A percentile compares a stretch with the other conserved stretches of the same genome.
Evolutionary conservation across 1,284 basidiomycete species (phyloP).

Genomic region (Ustilago bromivora): DNA sequence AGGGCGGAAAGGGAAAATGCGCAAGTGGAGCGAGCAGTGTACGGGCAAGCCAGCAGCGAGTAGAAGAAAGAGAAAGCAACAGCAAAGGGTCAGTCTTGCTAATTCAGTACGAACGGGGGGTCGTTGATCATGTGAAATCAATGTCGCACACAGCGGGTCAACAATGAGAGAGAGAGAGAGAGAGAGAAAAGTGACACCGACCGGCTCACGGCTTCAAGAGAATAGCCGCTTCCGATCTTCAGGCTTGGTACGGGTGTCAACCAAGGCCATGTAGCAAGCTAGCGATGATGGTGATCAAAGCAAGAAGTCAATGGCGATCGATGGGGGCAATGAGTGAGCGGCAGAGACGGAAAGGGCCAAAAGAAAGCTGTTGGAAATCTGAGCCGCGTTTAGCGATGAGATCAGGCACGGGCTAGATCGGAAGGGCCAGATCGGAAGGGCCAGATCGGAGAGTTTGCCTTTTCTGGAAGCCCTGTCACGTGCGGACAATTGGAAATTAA

Average conservation of each 20-base stretch:
- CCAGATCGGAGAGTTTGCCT: no score
- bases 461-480: neutral
- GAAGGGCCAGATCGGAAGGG: constrained; percentile 1
- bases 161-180: neutral
- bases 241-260: constrained; percentile 5
- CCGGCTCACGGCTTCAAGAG: constrained; percentile 9
- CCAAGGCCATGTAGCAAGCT: neutral
- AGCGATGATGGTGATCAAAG: neutral
- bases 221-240: constrained; percentile 18
- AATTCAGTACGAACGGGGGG: neutral
- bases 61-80: neutral
- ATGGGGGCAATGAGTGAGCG: neutral
- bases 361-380: constrained; percentile 1
- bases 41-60: constrained; percentile 13
- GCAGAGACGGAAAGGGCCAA: neutral
- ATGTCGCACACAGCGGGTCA: neutral
- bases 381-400: neutral
- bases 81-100: constrained; percentile 14
- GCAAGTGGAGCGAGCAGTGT: constrained; percentile 8
- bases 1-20: constrained; percentile 4
- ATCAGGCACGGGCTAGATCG: constrained; percentile 26
- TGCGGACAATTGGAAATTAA: no score
- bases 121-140: constrained; percentile 13
- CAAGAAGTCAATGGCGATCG: neutral
- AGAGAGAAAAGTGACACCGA: neutral